Evolutionary conservation across 257 asterid genomes (phyloP), one percentile per base, ranked within the genome.

Genomic region (Primulina huaijiensis): DNA sequence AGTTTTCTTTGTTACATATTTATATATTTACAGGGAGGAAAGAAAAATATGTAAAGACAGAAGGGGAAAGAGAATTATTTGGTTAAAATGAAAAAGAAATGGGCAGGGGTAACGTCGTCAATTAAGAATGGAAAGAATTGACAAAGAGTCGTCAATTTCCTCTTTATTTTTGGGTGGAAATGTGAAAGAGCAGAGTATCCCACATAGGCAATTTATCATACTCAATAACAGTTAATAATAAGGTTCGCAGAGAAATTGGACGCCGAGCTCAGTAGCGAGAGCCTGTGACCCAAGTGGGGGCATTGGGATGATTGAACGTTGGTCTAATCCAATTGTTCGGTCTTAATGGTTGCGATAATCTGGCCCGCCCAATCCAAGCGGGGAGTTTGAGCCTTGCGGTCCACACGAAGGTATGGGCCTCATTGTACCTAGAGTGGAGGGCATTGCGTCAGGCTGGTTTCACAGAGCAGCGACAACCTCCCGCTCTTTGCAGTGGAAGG

Each of bases 231-330:
- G 0, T 50, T 50, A 14, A 50, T 50, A 17, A 50, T 5, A 50
- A 50, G 57, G 2, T 0, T 50, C 0, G 0, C 0, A 16, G 57
- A 1, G 0, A 0, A 0, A 1, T 4, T 5, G 8, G 2, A 34
- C 4, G 67, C 67, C 29, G 67, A n/a, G 67, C 30, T 63, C 17
- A 17, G 31, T 63, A 1, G 4, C 31, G 9, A 0, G 68, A 1
- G 68, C 55, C 35, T 34, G 68, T 63, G 1, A 63, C 68, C 68
- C 55, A 0, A n/a, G 68, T 63, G 68, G 68, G 29, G 68, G 68
- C 55, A 19, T 19, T 9, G 14, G 0, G 16, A 17, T 63, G 55
- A 6, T 63, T 38, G 68, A 8, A 63, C 25, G 0, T 19, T 19
- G 55, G 2, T n/a, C n/a, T 8, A 2, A 29, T 10, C 1, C n/a